Evolutionary conservation across 2,329 filamentous ascomycete species (phyloP), one percentile per base, ranked within the genome.

Genomic region (Dactylellina cionopaga): DNA sequence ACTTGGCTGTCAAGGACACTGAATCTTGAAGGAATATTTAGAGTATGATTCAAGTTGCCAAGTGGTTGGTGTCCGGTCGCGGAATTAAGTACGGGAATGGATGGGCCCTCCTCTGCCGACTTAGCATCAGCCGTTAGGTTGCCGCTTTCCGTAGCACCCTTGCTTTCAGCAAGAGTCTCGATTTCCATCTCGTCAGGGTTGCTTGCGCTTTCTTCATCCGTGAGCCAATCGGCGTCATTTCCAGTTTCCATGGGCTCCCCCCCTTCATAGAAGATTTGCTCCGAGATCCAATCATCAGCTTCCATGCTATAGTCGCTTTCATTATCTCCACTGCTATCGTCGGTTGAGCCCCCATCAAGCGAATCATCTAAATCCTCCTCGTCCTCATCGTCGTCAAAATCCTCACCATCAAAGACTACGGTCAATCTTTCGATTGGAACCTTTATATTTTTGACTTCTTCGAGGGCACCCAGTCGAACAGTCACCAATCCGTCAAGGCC

Each of bases 401-500:
- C 74, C 17, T 79, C 78, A n/a, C 56, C 66, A 63, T 79, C 76
- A 43, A 81, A 76, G 3, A 85, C 81, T 15, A 86, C 80, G 1
- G 83, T 78, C 13, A 86, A 80, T 22, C 81, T 78, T 71, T 88
- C 85, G 19, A 82, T 78, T 0, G 81, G 77, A 9, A 87, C 77
- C 11, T 78, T 79, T 27, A 88, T 78, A 75, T 88, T 86, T 49
- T 80, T 78, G 10, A 83, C 82, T n/a, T 81, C 79, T 13, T 81
- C 78, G 3, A 83, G 79, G 9, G 82, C 84, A 41, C 84, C 84
- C 15, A 88, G 79, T n/a, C 86, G 82, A 25, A 88, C 81, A 0
- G 82, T 83, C 7, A 86, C 77, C 5, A 80, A 80, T 1, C 86
- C 86, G 76, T 87, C 84, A 2, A 84, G 76, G 10, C 82, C 81